A percentile compares a stretch with the other conserved stretches of the same genome.
Evolutionary conservation across 2,329 filamentous ascomycete species (phyloP).

Genomic region (Paracamarosporium sp.): DNA sequence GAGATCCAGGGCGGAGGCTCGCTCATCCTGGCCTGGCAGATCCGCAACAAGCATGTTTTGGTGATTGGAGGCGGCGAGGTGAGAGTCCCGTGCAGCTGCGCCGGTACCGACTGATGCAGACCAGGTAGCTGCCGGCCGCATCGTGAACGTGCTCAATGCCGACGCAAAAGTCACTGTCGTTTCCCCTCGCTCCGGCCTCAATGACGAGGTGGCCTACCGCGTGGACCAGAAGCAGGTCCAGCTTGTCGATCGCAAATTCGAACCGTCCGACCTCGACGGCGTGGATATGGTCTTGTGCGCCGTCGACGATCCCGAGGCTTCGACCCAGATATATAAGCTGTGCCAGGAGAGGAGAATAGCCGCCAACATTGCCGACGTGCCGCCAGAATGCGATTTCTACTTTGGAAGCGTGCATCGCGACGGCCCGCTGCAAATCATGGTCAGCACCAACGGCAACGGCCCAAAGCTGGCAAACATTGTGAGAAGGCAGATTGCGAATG

Average conservation of each 20-base stretch:
- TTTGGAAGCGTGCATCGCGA: slow-evolving; percentile 96
- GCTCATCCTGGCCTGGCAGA: slow-evolving; percentile 94
- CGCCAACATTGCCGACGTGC: slow-evolving; percentile 96
- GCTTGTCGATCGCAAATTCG: slow-evolving; percentile 83
- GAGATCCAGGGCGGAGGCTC: slow-evolving; percentile 89
- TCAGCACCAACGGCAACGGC: slow-evolving; percentile 96
- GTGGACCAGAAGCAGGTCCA: slow-evolving; percentile 76
- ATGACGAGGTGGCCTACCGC: slow-evolving; percentile 86
- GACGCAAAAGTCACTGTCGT: slow-evolving; percentile 90
- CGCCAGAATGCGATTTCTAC: slow-evolving; percentile 97
- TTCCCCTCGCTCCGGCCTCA: slow-evolving; percentile 79
- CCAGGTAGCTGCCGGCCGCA: slow-evolving; percentile 93
- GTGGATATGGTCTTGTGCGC: slow-evolving; percentile 90
- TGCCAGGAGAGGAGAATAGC: slow-evolving; percentile 85
- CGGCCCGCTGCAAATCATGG: slow-evolving; percentile 96
- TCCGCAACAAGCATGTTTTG: slow-evolving; percentile 85
- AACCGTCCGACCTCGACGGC: slow-evolving; percentile 82
- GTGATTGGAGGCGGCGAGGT: slow-evolving; percentile 96
- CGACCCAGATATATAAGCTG: slow-evolving; percentile 87
- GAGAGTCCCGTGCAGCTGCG: slow-evolving; percentile 41
- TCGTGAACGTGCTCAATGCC: slow-evolving; percentile 92
- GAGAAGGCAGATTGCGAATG: slow-evolving; percentile 77
- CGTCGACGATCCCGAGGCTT: slow-evolving; percentile 92
- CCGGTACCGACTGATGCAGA: slow-evolving; percentile 43
- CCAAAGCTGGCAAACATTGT: slow-evolving; percentile 89